These are phyloP conservation scores for Saturnispora ahearnii DNA, from an alignment of 805 yeast species.

Conservation along the genomic window DNA sequence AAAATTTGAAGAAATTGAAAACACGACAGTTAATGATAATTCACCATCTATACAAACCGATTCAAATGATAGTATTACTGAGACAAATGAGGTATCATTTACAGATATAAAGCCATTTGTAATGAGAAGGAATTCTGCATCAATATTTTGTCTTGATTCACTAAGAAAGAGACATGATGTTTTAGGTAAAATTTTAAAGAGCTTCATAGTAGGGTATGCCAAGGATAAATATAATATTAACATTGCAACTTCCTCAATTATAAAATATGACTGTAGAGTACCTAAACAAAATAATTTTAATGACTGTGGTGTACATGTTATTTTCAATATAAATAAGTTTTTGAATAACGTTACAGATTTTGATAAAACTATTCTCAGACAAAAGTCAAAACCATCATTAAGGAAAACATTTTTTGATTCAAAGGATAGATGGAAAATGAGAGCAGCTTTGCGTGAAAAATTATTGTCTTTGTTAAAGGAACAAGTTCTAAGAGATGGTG, in stretches of 20 bases:
- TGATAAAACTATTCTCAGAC: conserved; percentile 15
- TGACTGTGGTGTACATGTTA: conserved; percentile 92
- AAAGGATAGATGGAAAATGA: conserved; percentile 20
- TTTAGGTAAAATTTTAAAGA: conserved; percentile 43
- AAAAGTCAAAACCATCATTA: conserved; percentile 7
- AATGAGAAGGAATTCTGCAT: conserved; percentile 21
- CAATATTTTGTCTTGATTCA: conserved; percentile 68
- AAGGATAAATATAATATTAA: conserved; percentile 46
- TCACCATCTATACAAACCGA: not conserved
- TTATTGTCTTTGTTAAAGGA: conserved; percentile 20
- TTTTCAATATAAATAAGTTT: conserved; percentile 59
- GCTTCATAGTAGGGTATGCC: conserved; percentile 61
- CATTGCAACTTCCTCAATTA: conserved; percentile 39
- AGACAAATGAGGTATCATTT: not conserved
- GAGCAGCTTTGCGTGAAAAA: conserved; percentile 19
- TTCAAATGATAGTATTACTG: not conserved
- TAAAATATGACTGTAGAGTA: conserved; percentile 32
- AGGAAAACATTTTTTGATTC: conserved; percentile 18
- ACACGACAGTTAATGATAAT: not conserved
- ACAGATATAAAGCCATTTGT: not conserved
- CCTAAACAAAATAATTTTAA: conserved; percentile 83
- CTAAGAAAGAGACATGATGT: conserved; percentile 49
- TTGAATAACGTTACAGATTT: conserved; percentile 41
- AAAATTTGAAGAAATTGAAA: not conserved
- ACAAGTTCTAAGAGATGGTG: conserved; percentile 21